These are phyloP conservation scores for Laburnicola sp. DNA, from an alignment of 2,329 filamentous ascomycete species.

Conservation along the genomic window DNA sequence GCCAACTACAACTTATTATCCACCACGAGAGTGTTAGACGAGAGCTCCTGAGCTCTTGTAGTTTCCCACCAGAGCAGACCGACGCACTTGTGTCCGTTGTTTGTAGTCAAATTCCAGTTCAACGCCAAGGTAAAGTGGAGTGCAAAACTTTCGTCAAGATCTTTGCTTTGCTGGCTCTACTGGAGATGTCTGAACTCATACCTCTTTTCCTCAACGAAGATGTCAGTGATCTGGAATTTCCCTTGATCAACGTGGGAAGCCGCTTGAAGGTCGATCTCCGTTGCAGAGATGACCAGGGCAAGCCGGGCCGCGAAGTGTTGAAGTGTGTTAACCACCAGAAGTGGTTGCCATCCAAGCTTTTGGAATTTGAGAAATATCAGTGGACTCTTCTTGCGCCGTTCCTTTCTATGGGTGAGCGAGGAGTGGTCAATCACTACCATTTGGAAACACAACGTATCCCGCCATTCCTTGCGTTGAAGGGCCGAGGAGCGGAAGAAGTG, in stretches of 20 bases:
- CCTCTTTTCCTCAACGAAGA: slow-evolving; percentile 13
- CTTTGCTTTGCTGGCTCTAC: slow-evolving; percentile 17
- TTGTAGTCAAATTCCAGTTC: slow-evolving; percentile 4
- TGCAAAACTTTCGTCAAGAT: slow-evolving; percentile 17
- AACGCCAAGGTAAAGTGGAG: neutral
- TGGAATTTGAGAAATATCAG: slow-evolving; percentile 16
- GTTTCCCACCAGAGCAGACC: slow-evolving; percentile 1
- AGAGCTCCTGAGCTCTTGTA: slow-evolving; percentile 6
- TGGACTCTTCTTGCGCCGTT: slow-evolving; percentile 22
- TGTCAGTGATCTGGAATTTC: slow-evolving; percentile 19
- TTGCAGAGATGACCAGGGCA: neutral
- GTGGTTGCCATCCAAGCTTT: slow-evolving; percentile 13
- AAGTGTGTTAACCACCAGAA: slow-evolving; percentile 4
- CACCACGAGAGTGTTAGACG: slow-evolving; percentile 3
- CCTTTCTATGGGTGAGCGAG: slow-evolving; percentile 8
- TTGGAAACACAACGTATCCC: slow-evolving; percentile 20
- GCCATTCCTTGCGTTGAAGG: slow-evolving; percentile 9
- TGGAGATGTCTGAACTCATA: slow-evolving; percentile 10
- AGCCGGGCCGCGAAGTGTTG: neutral
- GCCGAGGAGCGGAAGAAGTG: neutral
- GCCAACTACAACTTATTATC: slow-evolving; percentile 5
- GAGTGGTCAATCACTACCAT: slow-evolving; percentile 16
- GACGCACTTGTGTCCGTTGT: slow-evolving; percentile 1
- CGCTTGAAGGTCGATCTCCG: neutral
- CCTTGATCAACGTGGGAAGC: slow-evolving; percentile 3